A percentile compares a stretch with the other conserved stretches of the same genome.
Evolutionary conservation across 2,329 filamentous ascomycete species (phyloP).

Genomic region (Emergomyces africanus): DNA sequence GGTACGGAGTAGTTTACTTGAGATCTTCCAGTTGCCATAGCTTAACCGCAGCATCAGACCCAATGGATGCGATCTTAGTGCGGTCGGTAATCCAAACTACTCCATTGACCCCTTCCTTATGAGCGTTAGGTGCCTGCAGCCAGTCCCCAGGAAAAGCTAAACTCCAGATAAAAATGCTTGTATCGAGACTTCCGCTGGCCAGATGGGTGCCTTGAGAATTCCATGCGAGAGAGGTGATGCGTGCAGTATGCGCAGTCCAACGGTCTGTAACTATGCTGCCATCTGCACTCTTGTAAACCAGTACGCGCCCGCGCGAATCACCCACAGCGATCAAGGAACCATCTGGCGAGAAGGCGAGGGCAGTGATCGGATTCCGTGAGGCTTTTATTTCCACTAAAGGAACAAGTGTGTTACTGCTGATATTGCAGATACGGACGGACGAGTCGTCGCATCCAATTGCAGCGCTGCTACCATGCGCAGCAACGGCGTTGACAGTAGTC

Average conservation of each 20-base stretch:
- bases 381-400: constrained; percentile 51
- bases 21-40: constrained; percentile 56
- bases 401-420: constrained; percentile 44
- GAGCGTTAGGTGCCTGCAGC: constrained; percentile 73
- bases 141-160: constrained; percentile 69
- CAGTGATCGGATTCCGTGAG: constrained; percentile 59
- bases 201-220: constrained; percentile 63
- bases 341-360: constrained; percentile 68
- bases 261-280: constrained; percentile 68
- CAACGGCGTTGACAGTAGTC: constrained; percentile 53
- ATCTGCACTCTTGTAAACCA: constrained; percentile 57
- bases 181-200: constrained; percentile 76
- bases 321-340: constrained; percentile 72
- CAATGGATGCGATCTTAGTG: constrained; percentile 60
- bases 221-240: constrained; percentile 62
- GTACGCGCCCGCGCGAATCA: constrained; percentile 73
- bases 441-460: constrained; percentile 69
- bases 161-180: constrained; percentile 88
- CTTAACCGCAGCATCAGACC: constrained; percentile 84
- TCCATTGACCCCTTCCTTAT: constrained; percentile 90
- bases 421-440: constrained; percentile 59
- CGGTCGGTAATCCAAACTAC: constrained; percentile 63
- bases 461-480: constrained; percentile 53
- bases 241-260: constrained; percentile 59
- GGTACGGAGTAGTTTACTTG: not conserved